Percentiles rank a stretch among this genome's conserved stretches.
Evolutionary conservation across 306 rosid genomes (phyloP).

Genomic region (Glycine latifolia): DNA sequence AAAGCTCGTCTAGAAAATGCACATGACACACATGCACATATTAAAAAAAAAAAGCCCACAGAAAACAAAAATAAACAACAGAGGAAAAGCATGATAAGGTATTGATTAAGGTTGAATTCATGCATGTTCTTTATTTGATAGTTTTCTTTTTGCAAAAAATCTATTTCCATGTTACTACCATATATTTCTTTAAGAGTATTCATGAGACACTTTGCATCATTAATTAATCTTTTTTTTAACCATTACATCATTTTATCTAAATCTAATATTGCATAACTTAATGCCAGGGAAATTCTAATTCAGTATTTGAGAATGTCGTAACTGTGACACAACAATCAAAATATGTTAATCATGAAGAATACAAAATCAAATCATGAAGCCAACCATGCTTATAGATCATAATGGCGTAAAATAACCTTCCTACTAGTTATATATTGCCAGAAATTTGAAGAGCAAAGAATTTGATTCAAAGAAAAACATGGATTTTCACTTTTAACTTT

Average conservation of each 20-base stretch:
- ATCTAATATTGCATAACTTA: slow-evolving; percentile 21
- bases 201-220: slow-evolving; percentile 15
- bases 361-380: background rate
- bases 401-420: slow-evolving; percentile 25
- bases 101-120: slow-evolving; percentile 12
- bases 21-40: slow-evolving; percentile 25
- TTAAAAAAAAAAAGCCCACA: background rate
- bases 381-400: slow-evolving; percentile 14
- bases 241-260: slow-evolving; percentile 1
- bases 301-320: background rate
- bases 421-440: slow-evolving; percentile 1
- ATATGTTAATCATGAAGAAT: slow-evolving; percentile 20
- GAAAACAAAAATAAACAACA: slow-evolving; percentile 18
- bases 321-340: background rate
- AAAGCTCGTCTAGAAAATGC: slow-evolving; percentile 67
- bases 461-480: slow-evolving; percentile 15
- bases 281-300: slow-evolving; percentile 16
- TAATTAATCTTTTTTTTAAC: slow-evolving; percentile 4
- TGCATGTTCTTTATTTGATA: slow-evolving; percentile 22
- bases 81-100: background rate
- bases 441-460: slow-evolving; percentile 12
- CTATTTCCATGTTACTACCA: background rate
- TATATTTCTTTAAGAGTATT: slow-evolving; percentile 24
- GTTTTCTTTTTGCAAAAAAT: background rate
- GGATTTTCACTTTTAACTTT: slow-evolving; percentile 35